A percentile compares a stretch with the other conserved stretches of the same genome.
phyloP scores from a whole-genome alignment of 179 eudicot species.

The Sideroxylon spinosum region DNA sequence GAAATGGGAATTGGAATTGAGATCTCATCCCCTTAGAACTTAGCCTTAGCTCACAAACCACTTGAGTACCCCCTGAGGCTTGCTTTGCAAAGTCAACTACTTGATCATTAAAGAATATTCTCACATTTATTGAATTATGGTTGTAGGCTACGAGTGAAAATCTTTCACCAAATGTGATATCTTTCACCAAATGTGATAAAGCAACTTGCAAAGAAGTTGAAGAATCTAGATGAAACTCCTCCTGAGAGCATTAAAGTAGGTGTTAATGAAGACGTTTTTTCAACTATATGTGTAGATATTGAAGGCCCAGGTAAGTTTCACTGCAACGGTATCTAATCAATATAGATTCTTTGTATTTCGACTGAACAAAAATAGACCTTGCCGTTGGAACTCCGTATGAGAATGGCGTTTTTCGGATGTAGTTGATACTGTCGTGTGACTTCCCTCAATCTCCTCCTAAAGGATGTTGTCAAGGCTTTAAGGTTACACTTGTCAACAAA shows the following conservation, averaged over 20 bases:
- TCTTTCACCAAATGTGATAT: conserved; percentile 88
- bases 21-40: too few species aligned
- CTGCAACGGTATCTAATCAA: neutral
- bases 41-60: too few species aligned
- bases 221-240: conserved; percentile 96
- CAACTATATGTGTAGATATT: conserved; percentile 84
- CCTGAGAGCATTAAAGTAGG: conserved; percentile 75
- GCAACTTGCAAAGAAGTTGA: conserved; percentile 91
- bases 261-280: conserved; percentile 53
- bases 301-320: conserved; percentile 78
- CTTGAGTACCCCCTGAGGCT: too few species aligned
- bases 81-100: neutral
- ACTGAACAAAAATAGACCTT: conserved; percentile 26
- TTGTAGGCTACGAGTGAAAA: conserved; percentile 92
- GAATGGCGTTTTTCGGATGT: conserved; percentile 95
- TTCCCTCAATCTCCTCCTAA: conserved; percentile 89
- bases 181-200: conserved; percentile 93
- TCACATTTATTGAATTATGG: too few species aligned
- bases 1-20: too few species aligned
- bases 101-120: neutral
- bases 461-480: conserved; percentile 36
- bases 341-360: neutral
- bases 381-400: conserved; percentile 98
- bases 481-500: neutral
- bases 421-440: conserved; percentile 77